Evolutionary conservation across 495 filamentous ascomycete genomes (phyloP).

Genomic region (Poronia punctata): DNA sequence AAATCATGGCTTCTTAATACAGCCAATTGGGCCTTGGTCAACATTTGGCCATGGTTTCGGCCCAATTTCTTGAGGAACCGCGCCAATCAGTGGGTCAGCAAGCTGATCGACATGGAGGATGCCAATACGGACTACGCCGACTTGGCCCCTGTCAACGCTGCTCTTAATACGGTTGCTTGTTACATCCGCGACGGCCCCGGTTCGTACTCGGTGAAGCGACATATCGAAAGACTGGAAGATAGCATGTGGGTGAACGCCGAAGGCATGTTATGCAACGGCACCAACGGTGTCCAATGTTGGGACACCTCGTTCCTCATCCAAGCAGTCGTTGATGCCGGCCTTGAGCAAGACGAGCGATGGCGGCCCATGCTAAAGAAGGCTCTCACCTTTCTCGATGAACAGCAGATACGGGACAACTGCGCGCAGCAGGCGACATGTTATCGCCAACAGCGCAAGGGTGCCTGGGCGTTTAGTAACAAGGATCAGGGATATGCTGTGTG

Average conservation of each 20-base stretch:
- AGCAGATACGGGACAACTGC: constrained; percentile 84
- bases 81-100: constrained; percentile 65
- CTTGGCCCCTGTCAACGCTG: constrained; percentile 80
- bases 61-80: constrained; percentile 46
- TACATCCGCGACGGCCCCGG: constrained; percentile 79
- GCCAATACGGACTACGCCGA: constrained; percentile 83
- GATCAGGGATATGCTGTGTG: constrained; percentile 92
- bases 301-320: constrained; percentile 89
- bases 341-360: constrained; percentile 72
- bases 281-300: constrained; percentile 95
- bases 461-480: constrained; percentile 90
- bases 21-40: constrained; percentile 67
- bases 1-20: constrained; percentile 76
- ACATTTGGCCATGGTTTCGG: constrained; percentile 71
- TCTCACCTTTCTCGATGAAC: constrained; percentile 78
- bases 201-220: constrained; percentile 65
- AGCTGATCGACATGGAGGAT: constrained; percentile 81
- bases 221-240: constrained; percentile 74
- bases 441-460: constrained; percentile 86
- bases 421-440: constrained; percentile 75
- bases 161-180: constrained; percentile 79
- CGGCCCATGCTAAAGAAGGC: constrained; percentile 77
- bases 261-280: constrained; percentile 92
- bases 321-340: constrained; percentile 66
- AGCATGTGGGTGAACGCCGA: constrained; percentile 89